Percentiles rank a stretch among this genome's conserved stretches.
These are phyloP conservation scores for Postia placenta DNA, from an alignment of 768 basidiomycete genomes.

Conservation along the genomic window DNA sequence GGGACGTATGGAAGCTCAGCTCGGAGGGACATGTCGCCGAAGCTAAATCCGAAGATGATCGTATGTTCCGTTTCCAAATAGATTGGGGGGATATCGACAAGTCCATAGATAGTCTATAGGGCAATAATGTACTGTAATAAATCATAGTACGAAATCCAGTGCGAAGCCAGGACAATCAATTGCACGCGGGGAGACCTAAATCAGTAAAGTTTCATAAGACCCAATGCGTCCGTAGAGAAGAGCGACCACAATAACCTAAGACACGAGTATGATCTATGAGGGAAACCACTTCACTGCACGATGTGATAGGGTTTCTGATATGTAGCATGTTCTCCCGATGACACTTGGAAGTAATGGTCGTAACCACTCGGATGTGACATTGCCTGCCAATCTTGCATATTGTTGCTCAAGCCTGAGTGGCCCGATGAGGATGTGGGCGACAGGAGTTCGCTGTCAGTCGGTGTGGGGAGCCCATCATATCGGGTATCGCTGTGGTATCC, in stretches of 20 bases:
- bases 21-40: conserved; percentile 27
- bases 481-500: conserved; percentile 2
- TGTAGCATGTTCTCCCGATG: conserved; percentile 24
- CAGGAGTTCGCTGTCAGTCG: conserved; percentile 52
- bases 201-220: not conserved
- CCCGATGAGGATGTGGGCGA: conserved; percentile 40
- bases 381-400: conserved; percentile 44
- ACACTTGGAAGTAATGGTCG: conserved; percentile 64
- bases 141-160: not conserved
- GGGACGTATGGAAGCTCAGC: conserved; percentile 56
- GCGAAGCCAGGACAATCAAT: not conserved
- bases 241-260: not conserved
- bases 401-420: conserved; percentile 42
- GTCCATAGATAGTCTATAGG: not conserved
- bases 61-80: conserved; percentile 19
- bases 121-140: not conserved
- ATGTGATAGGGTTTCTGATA: conserved; percentile 25
- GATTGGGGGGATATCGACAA: not conserved
- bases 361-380: conserved; percentile 43
- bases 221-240: not conserved
- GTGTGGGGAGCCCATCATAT: conserved; percentile 16
- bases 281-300: conserved; percentile 8
- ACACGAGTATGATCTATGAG: not conserved
- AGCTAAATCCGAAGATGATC: conserved; percentile 14
- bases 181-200: not conserved